Evolutionary conservation across 208 protist genomes (phyloP), one percentile per base, ranked within the genome.

Genomic region (Leishmania turanica): DNA sequence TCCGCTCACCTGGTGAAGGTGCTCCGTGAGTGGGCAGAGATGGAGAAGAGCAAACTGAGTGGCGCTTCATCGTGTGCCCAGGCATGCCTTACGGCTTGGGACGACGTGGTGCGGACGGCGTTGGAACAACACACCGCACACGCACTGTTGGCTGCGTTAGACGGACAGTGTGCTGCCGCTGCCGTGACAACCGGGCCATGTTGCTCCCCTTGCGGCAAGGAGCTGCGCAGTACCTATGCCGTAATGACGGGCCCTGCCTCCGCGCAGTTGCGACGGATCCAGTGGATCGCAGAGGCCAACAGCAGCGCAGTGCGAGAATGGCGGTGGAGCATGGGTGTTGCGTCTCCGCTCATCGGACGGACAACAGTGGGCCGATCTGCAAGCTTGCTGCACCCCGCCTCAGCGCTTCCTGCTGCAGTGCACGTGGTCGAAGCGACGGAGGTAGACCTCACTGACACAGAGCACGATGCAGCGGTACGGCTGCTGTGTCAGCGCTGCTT

Each of bases 201-300:
- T 19, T 71, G 62, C 62, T 11, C 34, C 8, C 58, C 54, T 11
- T 71, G 58, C 37, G 75, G 75, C 65, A n/a, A 49, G 54, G 77
- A 80, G 65, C 77, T 80, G 34, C 65, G 37, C 34, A 31, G 53
- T 49, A 80, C 66, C 4, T 60, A 56, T 49, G 37, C 11, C 24
- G 3, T 17, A 3, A 51, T 80, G 49, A 49, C 65, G 47, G 60
- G 42, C 24, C 72, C 47, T 27, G 53, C 62, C 53, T 31, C 74
- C 21, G 58, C 47, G 1, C 49, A 31, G n/a, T 51, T 84, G 53
- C 80, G 42, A 31, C 49, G 73, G 7, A 75, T 84, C 19, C 62
- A 53, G 42, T 84, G 73, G 80, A 69, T 76, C n/a, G 73, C 80
- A 13, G 53, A 75, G 17, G 53, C 68, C 54, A 84, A 84, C 68